These are phyloP conservation scores for Phytophthora sansomeana DNA, from an alignment of 352 stramenopile species.

Conservation along the genomic window DNA sequence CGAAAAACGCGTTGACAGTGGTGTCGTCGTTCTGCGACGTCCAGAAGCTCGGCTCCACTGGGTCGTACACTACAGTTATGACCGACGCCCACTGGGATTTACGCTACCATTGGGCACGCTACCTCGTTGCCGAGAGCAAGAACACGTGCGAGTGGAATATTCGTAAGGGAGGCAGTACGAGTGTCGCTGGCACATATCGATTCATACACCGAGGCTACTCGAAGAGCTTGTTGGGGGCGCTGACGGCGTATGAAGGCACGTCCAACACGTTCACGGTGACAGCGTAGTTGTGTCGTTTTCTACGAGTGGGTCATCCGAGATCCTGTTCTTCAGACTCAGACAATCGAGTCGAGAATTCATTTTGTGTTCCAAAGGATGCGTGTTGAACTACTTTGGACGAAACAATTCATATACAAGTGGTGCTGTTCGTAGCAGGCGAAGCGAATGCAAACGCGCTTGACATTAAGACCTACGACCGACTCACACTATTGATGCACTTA, in stretches of 20 bases:
- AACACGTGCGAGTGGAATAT: slow-evolving; percentile 60
- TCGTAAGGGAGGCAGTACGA: slow-evolving; percentile 36
- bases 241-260: slow-evolving; percentile 42
- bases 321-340: no score
- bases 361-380: no score
- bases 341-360: no score
- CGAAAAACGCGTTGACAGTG: slow-evolving; percentile 47
- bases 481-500: no score
- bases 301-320: no score
- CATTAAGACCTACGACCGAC: no score
- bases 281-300: background rate
- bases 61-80: slow-evolving; percentile 44
- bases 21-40: slow-evolving; percentile 65
- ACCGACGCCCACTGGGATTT: slow-evolving; percentile 67
- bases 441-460: no score
- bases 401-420: no score
- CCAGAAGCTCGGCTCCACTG: slow-evolving; percentile 31
- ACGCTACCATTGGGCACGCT: slow-evolving; percentile 49
- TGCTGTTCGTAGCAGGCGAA: no score
- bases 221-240: slow-evolving; percentile 41
- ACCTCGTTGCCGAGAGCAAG: slow-evolving; percentile 44
- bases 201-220: slow-evolving; percentile 56
- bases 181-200: slow-evolving; percentile 47
- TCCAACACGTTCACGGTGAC: slow-evolving; percentile 41
- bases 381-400: no score